Conservation (phyloP, 352 stramenopile genomes). For the Phytopythium helicoides region DNA sequence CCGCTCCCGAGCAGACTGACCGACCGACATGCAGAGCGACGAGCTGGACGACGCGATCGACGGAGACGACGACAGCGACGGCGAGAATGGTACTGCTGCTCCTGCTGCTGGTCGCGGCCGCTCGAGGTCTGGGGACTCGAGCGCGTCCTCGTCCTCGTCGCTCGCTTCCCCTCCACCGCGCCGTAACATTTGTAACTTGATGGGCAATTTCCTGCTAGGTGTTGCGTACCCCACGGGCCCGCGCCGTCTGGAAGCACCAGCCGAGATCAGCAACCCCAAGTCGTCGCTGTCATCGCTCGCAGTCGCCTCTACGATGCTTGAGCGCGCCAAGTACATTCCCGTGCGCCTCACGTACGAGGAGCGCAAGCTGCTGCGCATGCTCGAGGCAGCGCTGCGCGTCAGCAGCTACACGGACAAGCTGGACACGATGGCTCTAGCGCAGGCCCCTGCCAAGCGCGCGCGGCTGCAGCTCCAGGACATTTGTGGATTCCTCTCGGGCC, state of each 20-base stretch:
- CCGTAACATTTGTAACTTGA: conserved; percentile 88
- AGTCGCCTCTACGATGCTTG: conserved; percentile 54
- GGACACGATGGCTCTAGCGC: conserved; percentile 67
- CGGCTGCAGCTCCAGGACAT: conserved; percentile 92
- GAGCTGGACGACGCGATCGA: conserved; percentile 34
- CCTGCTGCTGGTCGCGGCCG: conserved; percentile 19
- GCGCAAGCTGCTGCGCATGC: conserved; percentile 91
- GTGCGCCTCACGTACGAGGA: conserved; percentile 94
- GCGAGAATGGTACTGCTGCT: conserved; percentile 34
- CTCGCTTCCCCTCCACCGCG: conserved; percentile 19
- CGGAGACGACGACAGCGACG: conserved; percentile 35
- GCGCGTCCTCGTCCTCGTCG: conserved; percentile 1
- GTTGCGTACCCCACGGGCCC: conserved; percentile 32
- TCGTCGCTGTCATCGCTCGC: neutral
- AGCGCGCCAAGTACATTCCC: conserved; percentile 96
- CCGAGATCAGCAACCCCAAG: conserved; percentile 10
- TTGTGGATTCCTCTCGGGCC: conserved; percentile 86
- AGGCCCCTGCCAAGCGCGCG: conserved; percentile 69
- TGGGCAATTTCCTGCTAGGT: conserved; percentile 86
- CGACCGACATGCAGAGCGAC: conserved; percentile 21
- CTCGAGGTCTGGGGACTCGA: conserved; percentile 24
- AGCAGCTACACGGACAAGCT: conserved; percentile 94
- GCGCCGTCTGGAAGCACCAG: conserved; percentile 16
- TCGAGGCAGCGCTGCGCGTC: conserved; percentile 93
- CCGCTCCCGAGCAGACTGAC: neutral